phyloP scores from a whole-genome alignment of 225 moss, liverwort and hornwort species.

The Pleurozium schreberi region DNA sequence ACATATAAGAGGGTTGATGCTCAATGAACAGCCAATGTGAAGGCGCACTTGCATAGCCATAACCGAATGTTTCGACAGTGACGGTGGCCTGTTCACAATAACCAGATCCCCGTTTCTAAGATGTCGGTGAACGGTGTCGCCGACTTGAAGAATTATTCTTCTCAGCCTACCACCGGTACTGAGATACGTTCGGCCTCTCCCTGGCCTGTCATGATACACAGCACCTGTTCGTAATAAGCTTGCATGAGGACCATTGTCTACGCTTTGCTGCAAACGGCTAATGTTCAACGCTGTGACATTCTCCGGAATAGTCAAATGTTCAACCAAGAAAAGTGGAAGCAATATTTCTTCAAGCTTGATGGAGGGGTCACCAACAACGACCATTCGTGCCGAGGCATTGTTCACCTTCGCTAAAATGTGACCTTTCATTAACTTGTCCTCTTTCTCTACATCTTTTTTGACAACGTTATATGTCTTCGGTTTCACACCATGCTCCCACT shows the following conservation, averaged over 20 bases:
- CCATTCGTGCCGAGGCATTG: constrained; percentile 57
- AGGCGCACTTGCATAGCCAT: constrained; percentile 65
- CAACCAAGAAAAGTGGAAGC: constrained; percentile 48
- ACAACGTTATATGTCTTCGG: background rate
- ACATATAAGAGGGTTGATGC: constrained; percentile 80
- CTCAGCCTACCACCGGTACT: background rate
- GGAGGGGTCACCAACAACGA: constrained; percentile 80
- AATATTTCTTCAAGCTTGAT: constrained; percentile 62
- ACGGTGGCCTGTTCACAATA: constrained; percentile 66
- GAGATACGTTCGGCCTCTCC: constrained; percentile 8
- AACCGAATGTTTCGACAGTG: constrained; percentile 70
- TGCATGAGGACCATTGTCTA: constrained; percentile 38
- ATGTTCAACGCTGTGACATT: constrained; percentile 50
- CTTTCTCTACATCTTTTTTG: constrained; percentile 29
- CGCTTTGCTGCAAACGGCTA: constrained; percentile 37
- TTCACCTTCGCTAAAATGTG: constrained; percentile 68
- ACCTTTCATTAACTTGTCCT: constrained; percentile 57
- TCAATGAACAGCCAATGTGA: constrained; percentile 47
- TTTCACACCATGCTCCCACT: constrained; percentile 62
- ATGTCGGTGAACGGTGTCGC: constrained; percentile 66
- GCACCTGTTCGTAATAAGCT: constrained; percentile 29
- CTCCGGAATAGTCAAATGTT: constrained; percentile 67
- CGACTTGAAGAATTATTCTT: constrained; percentile 22
- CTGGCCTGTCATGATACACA: constrained; percentile 38
- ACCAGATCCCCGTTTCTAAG: constrained; percentile 75